These are phyloP conservation scores for Schizothecium vesticola DNA, from an alignment of 495 filamentous ascomycete genomes.

Conservation along the genomic window DNA sequence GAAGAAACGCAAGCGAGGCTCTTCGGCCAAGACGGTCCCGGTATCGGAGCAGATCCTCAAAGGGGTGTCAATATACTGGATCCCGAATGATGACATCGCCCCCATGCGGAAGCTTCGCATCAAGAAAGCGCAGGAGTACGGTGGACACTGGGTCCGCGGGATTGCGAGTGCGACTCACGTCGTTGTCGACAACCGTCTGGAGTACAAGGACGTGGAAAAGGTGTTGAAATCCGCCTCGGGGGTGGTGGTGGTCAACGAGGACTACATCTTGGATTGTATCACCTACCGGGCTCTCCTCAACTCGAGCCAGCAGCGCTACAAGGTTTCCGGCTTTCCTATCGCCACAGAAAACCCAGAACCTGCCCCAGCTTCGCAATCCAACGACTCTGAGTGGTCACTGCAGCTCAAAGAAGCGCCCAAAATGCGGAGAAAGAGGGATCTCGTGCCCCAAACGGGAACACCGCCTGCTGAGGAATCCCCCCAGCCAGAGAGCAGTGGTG, in stretches of 20 bases:
- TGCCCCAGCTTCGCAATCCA: conserved; percentile 16
- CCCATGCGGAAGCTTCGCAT: conserved; percentile 64
- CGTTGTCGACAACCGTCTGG: conserved; percentile 68
- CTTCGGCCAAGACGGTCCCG: conserved; percentile 39
- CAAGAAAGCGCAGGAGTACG: conserved; percentile 67
- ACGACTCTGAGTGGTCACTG: conserved; percentile 22
- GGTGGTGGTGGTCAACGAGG: conserved; percentile 58
- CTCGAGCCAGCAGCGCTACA: conserved; percentile 54
- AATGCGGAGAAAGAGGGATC: conserved; percentile 6
- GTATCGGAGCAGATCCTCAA: conserved; percentile 62
- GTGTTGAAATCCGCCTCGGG: conserved; percentile 51
- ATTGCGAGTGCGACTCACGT: conserved; percentile 57
- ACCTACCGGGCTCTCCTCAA: conserved; percentile 53
- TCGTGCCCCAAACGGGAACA: conserved; percentile 1
- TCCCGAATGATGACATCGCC: conserved; percentile 71
- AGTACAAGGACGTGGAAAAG: conserved; percentile 59
- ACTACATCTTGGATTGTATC: conserved; percentile 76
- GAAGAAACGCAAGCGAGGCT: conserved; percentile 47
- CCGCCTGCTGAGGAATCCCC: conserved; percentile 15
- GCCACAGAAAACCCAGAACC: not conserved
- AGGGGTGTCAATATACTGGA: conserved; percentile 64
- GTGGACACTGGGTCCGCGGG: conserved; percentile 49
- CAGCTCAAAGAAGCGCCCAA: conserved; percentile 24
- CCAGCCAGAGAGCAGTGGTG: not conserved
- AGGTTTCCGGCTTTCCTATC: conserved; percentile 40